Base-by-base conservation (phyloP, 1,284 basidiomycete genomes). In the Tilletia caries region DNA sequence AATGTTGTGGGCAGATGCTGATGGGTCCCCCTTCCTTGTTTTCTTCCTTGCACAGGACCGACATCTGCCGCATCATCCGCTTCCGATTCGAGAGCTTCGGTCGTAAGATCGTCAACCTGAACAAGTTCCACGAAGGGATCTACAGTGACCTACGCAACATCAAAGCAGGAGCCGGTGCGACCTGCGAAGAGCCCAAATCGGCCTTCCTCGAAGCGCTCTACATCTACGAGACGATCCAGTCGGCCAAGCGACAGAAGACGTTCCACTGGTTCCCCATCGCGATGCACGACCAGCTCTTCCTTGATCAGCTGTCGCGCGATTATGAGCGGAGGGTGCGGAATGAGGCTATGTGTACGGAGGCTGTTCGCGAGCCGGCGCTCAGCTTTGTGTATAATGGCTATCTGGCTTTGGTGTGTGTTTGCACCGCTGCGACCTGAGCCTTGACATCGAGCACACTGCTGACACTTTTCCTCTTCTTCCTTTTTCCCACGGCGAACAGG, bases 231-330 rank as follows among this genome's bases (percentile, higher is more conserved):
- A n/a, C 65, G 23, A 46, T 66, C 46, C 18, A 50, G 10, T 46
- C 44, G 18, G 13, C 37, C 27, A 66, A 66, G 46, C 65, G 44
- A 23, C 65, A 66, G 33, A 66, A 52, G 46, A 32, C 33, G 32
- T 66, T 50, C 46, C 37, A 66, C 20, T 66, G 65, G 65, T 29
- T 37, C 46, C 29, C 20, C n/a, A 33, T 37, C 46, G 33, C 44
- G 32, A 62, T 62, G 58, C 65, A 66, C 44, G 65, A 66, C 48
- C 65, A 46, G 41, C 65, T 66, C 65, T 66, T 65, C 44, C 46
- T 66, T 12, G 65, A 41, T 33, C 65, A 66, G 48, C 65, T 66
- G 15, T 41, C 37, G 32, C 43, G 65, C 10, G 65, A 66, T 10
- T 37, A 27, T 8, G 65, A 66, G 46, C 10, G 65, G 29, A 27